Conservation (phyloP, 345 rosid species). For the Clarkia xantiana region DNA sequence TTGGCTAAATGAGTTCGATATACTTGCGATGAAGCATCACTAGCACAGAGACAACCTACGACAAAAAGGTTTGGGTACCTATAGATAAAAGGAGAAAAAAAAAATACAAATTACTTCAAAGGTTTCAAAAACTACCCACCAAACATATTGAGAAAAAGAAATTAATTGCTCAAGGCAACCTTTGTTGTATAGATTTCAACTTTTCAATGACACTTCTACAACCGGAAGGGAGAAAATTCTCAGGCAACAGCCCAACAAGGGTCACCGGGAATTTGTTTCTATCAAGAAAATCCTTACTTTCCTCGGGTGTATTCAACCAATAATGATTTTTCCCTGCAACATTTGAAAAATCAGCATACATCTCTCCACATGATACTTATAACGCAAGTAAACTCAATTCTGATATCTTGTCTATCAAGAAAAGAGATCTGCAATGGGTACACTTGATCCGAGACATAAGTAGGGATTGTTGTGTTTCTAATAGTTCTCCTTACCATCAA, state of each 20-base stretch:
- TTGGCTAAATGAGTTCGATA: constrained; percentile 32
- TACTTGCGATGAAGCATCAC: constrained; percentile 23
- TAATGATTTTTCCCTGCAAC: constrained; percentile 49
- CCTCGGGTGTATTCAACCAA: constrained; percentile 55
- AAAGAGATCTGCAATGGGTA: not conserved
- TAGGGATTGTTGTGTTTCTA: not conserved
- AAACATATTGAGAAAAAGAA: constrained; percentile 5
- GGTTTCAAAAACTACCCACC: not conserved
- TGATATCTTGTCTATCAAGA: not conserved
- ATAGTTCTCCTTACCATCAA: constrained; percentile 34
- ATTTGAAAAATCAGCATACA: not conserved
- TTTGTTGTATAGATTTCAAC: constrained; percentile 60
- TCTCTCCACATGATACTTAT: not conserved
- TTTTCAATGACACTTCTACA: constrained; percentile 21
- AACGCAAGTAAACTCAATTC: not conserved
- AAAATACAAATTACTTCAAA: not conserved
- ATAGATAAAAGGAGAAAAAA: constrained; percentile 1
- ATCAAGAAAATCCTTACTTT: constrained; percentile 22
- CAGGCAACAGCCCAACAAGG: constrained; percentile 39
- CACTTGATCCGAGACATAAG: not conserved
- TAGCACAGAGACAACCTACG: constrained; percentile 43
- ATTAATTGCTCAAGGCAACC: constrained; percentile 23
- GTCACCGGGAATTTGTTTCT: constrained; percentile 35
- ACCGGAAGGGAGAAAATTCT: constrained; percentile 15
- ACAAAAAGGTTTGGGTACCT: constrained; percentile 56